A percentile compares a stretch with the other conserved stretches of the same genome.
Conservation (phyloP, 1,139 yeast genomes). For the Suhomyces wounanorum region DNA sequence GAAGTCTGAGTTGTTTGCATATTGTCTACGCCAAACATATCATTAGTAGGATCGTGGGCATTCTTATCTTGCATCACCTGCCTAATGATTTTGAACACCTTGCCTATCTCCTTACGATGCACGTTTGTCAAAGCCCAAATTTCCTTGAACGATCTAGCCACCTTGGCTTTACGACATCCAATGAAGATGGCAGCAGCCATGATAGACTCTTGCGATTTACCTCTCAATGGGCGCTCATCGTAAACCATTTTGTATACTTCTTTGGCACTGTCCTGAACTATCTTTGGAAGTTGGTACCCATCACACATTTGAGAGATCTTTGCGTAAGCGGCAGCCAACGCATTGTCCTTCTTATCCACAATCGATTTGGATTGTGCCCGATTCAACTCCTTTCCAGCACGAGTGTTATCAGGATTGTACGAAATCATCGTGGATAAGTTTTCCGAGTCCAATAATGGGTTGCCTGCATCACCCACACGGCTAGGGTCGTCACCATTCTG, state of each 20-base stretch:
- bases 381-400: constrained; percentile 81
- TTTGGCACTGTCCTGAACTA: constrained; percentile 96
- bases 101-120: constrained; percentile 91
- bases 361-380: constrained; percentile 86
- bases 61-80: constrained; percentile 71
- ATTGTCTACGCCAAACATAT: constrained; percentile 49
- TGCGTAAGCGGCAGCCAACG: constrained; percentile 84
- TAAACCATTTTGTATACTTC: constrained; percentile 92
- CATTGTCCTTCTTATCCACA: constrained; percentile 86
- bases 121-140: constrained; percentile 94
- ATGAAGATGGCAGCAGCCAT: constrained; percentile 96
- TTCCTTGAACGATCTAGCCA: constrained; percentile 93
- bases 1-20: constrained; percentile 86
- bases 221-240: constrained; percentile 84
- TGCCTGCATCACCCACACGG: constrained; percentile 99
- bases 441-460: constrained; percentile 87
- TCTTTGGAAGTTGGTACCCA: constrained; percentile 90
- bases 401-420: constrained; percentile 73
- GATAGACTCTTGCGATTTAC: constrained; percentile 89
- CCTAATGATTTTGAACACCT: constrained; percentile 80
- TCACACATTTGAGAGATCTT: constrained; percentile 96
- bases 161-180: constrained; percentile 93
- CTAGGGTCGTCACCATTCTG: constrained; percentile 98
- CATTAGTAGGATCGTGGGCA: constrained; percentile 45
- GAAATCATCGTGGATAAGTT: constrained; percentile 93